These are phyloP conservation scores for Exophiala sp. DNA, from an alignment of 2,329 filamentous ascomycete species.

Conservation along the genomic window DNA sequence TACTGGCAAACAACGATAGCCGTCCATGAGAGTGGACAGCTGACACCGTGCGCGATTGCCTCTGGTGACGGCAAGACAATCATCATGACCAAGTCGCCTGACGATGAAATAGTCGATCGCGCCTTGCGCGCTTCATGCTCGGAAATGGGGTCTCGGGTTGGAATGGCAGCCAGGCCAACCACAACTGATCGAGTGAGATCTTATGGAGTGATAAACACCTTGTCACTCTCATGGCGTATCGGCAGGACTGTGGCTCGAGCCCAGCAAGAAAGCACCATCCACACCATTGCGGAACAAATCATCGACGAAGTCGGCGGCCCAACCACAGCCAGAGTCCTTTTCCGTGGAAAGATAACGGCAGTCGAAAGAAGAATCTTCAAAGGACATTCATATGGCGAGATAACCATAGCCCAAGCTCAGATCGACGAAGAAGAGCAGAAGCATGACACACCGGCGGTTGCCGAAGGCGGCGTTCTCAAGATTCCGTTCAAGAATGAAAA, in stretches of 20 bases:
- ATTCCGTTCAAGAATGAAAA: slow-evolving; percentile 74
- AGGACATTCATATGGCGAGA: slow-evolving; percentile 60
- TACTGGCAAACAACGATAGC: slow-evolving; percentile 39
- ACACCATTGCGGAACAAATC: slow-evolving; percentile 56
- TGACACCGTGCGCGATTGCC: slow-evolving; percentile 15
- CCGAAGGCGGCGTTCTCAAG: slow-evolving; percentile 50
- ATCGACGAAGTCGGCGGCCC: slow-evolving; percentile 41
- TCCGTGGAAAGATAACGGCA: slow-evolving; percentile 60
- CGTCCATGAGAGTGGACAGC: slow-evolving; percentile 19
- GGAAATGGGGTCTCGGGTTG: slow-evolving; percentile 37
- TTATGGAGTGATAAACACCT: slow-evolving; percentile 40
- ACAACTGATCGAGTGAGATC: slow-evolving; percentile 37
- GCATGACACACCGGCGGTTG: slow-evolving; percentile 32
- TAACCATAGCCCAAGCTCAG: slow-evolving; percentile 51
- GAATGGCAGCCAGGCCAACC: slow-evolving; percentile 41
- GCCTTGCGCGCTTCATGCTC: slow-evolving; percentile 12
- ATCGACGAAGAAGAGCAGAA: slow-evolving; percentile 36
- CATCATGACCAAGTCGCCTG: slow-evolving; percentile 42
- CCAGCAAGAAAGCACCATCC: slow-evolving; percentile 35
- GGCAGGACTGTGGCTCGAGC: slow-evolving; percentile 55
- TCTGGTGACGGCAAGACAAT: slow-evolving; percentile 42
- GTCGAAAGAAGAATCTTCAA: slow-evolving; percentile 56
- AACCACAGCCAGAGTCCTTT: slow-evolving; percentile 54
- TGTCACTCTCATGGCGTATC: slow-evolving; percentile 50
- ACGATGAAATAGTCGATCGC: slow-evolving; percentile 40